phyloP scores from a whole-genome alignment of 2,329 filamentous ascomycete species.

The Alternaria triticina region DNA sequence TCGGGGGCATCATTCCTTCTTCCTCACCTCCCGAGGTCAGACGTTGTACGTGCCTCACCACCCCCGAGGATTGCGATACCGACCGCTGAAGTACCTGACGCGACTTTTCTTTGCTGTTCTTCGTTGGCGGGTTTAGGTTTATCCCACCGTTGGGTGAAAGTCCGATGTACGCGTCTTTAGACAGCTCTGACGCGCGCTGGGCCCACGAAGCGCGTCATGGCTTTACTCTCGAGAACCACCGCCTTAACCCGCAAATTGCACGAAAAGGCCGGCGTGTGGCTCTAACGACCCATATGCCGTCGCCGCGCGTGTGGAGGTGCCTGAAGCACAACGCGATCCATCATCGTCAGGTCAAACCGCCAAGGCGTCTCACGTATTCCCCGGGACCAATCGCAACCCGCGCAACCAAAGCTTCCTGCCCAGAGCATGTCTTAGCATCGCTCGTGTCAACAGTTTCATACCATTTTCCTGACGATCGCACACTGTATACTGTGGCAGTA shows the following conservation, averaged over 20 bases:
- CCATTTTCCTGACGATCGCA: constrained; percentile 13
- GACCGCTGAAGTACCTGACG: background rate
- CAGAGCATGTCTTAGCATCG: constrained; percentile 1
- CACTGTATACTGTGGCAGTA: constrained; percentile 15
- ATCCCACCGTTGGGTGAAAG: background rate
- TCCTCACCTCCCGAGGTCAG: background rate
- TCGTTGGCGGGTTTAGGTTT: background rate
- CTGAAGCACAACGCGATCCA: constrained; percentile 36
- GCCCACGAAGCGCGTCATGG: background rate
- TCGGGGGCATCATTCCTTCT: background rate
- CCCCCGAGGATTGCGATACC: background rate
- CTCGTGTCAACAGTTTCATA: background rate
- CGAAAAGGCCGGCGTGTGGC: background rate
- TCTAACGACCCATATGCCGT: constrained; percentile 5
- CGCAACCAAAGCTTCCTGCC: constrained; percentile 7
- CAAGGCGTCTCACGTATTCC: constrained; percentile 34
- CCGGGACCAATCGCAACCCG: constrained; percentile 23
- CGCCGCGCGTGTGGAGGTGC: constrained; percentile 4
- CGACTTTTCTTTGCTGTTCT: background rate
- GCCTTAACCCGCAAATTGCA: background rate
- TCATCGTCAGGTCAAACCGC: constrained; percentile 27
- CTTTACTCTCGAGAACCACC: background rate
- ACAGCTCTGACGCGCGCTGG: background rate
- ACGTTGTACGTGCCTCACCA: background rate
- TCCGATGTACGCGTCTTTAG: background rate